These are phyloP conservation scores for Amaranthus palmeri DNA, from an alignment of 148 eudicot species.

Conservation along the genomic window DNA sequence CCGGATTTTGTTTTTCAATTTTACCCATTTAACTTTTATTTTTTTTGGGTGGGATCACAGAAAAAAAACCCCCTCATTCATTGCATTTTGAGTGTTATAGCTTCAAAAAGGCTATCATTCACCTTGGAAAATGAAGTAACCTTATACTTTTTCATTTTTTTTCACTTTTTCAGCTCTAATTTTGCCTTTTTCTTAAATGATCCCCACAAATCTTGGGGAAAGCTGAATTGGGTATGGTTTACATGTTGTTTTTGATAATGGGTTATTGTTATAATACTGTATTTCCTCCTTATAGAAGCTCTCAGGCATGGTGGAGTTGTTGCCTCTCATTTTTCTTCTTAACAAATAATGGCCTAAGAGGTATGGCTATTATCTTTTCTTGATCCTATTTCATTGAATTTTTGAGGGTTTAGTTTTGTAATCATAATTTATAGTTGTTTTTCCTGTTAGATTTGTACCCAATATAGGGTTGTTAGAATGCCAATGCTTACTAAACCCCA, in stretches of 20 bases:
- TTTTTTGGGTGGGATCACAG: conserved; percentile 2
- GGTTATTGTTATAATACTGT: conserved; percentile 11
- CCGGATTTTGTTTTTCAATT: not conserved
- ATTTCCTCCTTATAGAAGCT: conserved; percentile 31
- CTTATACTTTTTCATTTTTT: conserved; percentile 6
- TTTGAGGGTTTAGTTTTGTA: not conserved
- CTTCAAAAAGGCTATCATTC: conserved; percentile 15
- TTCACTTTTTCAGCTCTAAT: conserved; percentile 26
- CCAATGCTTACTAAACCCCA: conserved; percentile 22
- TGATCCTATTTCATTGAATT: conserved; percentile 1
- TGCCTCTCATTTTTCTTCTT: conserved; percentile 21
- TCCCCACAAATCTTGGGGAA: conserved; percentile 30
- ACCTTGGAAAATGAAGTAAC: conserved; percentile 15
- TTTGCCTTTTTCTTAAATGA: conserved; percentile 31
- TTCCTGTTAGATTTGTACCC: conserved; percentile 2
- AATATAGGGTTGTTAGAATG: conserved; percentile 37
- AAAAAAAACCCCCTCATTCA: conserved; percentile 5
- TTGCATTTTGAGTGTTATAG: conserved; percentile 24
- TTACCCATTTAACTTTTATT: not conserved
- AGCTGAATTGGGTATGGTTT: conserved; percentile 18
- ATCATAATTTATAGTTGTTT: not conserved
- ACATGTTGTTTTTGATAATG: conserved; percentile 9
- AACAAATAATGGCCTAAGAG: conserved; percentile 24
- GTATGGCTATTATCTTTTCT: conserved; percentile 24
- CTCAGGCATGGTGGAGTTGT: conserved; percentile 22